A percentile compares a stretch with the other conserved stretches of the same genome.
phyloP scores from a whole-genome alignment of 768 basidiomycete genomes.

The Trametes villosa region DNA sequence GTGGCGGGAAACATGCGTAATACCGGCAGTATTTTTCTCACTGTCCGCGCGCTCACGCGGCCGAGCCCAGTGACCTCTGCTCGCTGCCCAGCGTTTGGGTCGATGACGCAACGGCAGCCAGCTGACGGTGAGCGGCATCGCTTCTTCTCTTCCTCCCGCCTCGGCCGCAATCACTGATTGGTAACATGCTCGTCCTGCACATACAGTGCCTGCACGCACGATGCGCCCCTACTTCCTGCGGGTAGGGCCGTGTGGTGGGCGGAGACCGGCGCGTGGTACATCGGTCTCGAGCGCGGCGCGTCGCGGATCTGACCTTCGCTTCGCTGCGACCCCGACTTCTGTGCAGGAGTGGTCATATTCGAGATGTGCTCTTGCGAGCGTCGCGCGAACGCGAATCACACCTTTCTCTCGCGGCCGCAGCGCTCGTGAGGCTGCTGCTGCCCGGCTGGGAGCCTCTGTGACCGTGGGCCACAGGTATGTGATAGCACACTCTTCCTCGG shows the following conservation, averaged over 20 bases:
- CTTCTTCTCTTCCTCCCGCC: conserved; percentile 1
- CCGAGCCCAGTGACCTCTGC: conserved; percentile 5
- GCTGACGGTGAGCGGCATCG: conserved; percentile 2
- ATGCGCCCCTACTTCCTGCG: background rate
- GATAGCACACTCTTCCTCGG: no score
- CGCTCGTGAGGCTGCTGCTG: no score
- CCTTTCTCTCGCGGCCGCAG: background rate
- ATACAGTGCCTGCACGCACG: background rate
- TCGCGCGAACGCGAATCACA: conserved; percentile 10
- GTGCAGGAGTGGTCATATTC: background rate
- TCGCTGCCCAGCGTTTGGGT: background rate
- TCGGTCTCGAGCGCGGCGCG: no score
- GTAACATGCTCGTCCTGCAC: background rate
- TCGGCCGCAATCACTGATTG: no score
- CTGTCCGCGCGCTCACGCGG: conserved; percentile 1
- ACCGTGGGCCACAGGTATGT: no score
- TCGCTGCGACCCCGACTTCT: no score
- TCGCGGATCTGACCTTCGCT: no score
- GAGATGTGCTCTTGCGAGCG: background rate
- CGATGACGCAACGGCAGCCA: conserved; percentile 13
- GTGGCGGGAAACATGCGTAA: background rate
- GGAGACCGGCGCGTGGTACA: no score
- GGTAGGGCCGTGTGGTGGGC: background rate
- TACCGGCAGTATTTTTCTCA: background rate
- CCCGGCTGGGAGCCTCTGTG: no score